These are phyloP conservation scores for Coelastrella sp. DNA, from an alignment of 139 green algal genomes.

Conservation along the genomic window DNA sequence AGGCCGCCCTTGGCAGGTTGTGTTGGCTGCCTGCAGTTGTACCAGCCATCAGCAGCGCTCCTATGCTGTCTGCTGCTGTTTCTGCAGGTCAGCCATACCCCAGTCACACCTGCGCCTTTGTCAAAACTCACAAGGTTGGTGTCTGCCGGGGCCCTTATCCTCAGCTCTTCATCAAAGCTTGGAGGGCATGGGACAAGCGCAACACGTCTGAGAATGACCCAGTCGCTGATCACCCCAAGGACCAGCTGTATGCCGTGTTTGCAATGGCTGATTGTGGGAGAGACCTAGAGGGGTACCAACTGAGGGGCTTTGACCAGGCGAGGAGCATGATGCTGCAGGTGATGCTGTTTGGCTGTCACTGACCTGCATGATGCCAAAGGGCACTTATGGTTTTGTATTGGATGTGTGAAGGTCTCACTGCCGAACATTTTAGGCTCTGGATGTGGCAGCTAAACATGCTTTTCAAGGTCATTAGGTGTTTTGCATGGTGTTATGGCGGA, in stretches of 20 bases:
- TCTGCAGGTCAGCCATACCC: conserved; percentile 20
- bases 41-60: not conserved
- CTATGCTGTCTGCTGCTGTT: not conserved
- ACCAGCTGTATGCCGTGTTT: conserved; percentile 74
- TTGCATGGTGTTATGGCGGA: too few species aligned
- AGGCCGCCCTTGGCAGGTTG: not conserved
- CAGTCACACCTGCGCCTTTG: conserved; percentile 80
- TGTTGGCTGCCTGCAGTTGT: not conserved
- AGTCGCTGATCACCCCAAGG: conserved; percentile 42
- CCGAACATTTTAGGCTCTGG: too few species aligned
- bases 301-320: conserved; percentile 79
- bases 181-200: conserved; percentile 54
- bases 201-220: conserved; percentile 47
- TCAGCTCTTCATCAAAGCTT: conserved; percentile 59
- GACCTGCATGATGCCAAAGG: too few species aligned
- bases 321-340: conserved; percentile 91
- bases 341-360: too few species aligned
- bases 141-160: conserved; percentile 67
- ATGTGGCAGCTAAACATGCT: too few species aligned
- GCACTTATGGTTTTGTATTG: too few species aligned
- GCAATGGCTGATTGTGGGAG: conserved; percentile 80
- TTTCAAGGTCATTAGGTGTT: too few species aligned
- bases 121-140: conserved; percentile 74
- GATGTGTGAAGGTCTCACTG: too few species aligned
- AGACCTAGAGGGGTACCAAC: conserved; percentile 90